These are phyloP conservation scores for Neophaeococcomyces mojaviensis DNA, from an alignment of 2,329 filamentous ascomycete species.

Conservation along the genomic window DNA sequence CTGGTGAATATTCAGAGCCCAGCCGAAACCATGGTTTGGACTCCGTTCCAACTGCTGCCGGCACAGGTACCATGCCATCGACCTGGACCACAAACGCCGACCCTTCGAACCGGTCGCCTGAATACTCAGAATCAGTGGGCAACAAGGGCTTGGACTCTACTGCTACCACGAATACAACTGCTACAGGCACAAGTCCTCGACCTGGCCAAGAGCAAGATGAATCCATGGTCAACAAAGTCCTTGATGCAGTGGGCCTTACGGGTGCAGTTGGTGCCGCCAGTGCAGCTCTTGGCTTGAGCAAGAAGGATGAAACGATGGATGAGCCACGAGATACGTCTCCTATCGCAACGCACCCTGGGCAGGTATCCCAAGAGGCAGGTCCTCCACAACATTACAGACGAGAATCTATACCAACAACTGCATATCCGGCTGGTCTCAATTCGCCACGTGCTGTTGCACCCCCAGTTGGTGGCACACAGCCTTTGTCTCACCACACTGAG, in stretches of 20 bases:
- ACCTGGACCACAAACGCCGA: constrained; percentile 7
- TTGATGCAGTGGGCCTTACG: constrained; percentile 21
- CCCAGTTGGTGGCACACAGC: constrained; percentile 17
- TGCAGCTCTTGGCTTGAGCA: neutral
- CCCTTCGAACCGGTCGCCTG: constrained; percentile 8
- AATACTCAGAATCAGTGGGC: constrained; percentile 4
- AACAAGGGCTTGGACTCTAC: constrained; percentile 1
- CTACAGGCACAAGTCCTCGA: neutral
- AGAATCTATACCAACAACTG: constrained; percentile 22
- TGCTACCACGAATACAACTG: constrained; percentile 1
- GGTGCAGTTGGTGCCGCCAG: constrained; percentile 8
- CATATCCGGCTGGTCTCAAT: constrained; percentile 17
- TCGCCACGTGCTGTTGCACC: constrained; percentile 18
- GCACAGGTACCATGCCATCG: neutral
- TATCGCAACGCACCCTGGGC: neutral
- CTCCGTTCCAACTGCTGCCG: constrained; percentile 5
- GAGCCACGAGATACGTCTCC: constrained; percentile 9
- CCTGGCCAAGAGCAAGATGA: neutral
- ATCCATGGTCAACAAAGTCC: constrained; percentile 14
- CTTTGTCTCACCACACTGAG: neutral
- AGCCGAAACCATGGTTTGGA: neutral
- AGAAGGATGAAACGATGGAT: neutral
- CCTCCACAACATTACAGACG: constrained; percentile 15
- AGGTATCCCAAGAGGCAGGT: constrained; percentile 3
- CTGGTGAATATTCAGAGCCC: constrained; percentile 6